Evolutionary conservation across 306 rosid species (phyloP), one percentile per base, ranked within the genome.

Genomic region (Astragalus membranaceus): DNA sequence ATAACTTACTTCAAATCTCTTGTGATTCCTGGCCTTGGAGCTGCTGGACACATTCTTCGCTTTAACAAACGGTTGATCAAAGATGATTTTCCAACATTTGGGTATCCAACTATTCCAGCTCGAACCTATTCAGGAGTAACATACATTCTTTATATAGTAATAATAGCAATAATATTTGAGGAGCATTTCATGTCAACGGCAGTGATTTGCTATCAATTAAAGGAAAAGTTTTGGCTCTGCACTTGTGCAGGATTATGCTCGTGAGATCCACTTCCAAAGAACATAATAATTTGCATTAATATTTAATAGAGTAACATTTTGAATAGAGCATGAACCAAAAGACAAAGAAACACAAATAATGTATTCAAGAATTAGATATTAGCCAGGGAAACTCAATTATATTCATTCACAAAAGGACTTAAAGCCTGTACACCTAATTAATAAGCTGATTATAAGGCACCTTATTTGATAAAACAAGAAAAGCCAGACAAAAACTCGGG

Each of bases 21-120:
- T 51, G 98, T 93, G 66, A 93, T 96, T 57, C 98, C 98, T 14
- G 98, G 97, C 62, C 98, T 90, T 41, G 98, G 96, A 76, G 98
- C 98, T 60, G 98, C 97, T 49, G 94, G 81, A 65, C 98, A 93
- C 89, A 88, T 81, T 73, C 97, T 86, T 36, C 97, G 83, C 81
- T 91, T 93, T 80, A 90, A 52, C 81, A 93, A 76, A 51, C 97
- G 98, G 76, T 93, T 90, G 67, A 93, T 80, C 78, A 93, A 67
- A 55, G 98, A 93, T 47, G 98, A 90, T 61, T 93, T 93, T 10
- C 98, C 98, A 69, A 93, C 98, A 75, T 93, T 93, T 53, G 97
- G 97, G 82, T 93, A 90, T 68, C 98, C 98, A 78, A 93, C 88
- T 79, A 90, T 85, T 81, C 98, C 97, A 75, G 98, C 98, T 77